These are phyloP conservation scores for Rhodocollybia butyracea DNA, from an alignment of 768 basidiomycete genomes.

Conservation along the genomic window DNA sequence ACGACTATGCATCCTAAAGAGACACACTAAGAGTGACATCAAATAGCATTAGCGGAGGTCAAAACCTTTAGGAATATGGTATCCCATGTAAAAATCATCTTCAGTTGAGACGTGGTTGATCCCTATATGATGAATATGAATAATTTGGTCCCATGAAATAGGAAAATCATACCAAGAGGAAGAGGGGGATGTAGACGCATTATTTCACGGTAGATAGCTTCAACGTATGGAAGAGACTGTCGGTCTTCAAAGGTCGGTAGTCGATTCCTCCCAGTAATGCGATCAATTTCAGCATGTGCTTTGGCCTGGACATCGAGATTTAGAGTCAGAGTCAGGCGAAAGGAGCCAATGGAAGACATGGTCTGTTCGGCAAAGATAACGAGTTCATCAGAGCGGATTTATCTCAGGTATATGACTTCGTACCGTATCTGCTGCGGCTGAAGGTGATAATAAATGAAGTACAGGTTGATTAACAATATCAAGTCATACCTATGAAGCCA, in stretches of 20 bases:
- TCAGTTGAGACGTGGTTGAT: too few species aligned
- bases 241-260: too few species aligned
- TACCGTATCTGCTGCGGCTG: not conserved
- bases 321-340: not conserved
- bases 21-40: not conserved
- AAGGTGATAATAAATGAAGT: not conserved
- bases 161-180: not conserved
- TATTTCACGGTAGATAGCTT: conserved; percentile 15
- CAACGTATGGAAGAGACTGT: too few species aligned
- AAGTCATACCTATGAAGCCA: not conserved
- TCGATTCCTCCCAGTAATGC: conserved; percentile 20
- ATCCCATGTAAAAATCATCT: too few species aligned
- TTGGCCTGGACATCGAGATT: conserved; percentile 22
- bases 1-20: not conserved
- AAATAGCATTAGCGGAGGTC: not conserved
- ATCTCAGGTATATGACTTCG: not conserved
- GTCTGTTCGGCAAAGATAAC: too few species aligned
- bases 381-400: too few species aligned
- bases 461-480: too few species aligned
- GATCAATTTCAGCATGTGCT: conserved; percentile 26
- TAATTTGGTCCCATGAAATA: not conserved
- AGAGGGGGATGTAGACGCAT: not conserved
- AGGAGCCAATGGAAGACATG: not conserved
- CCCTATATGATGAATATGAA: not conserved
- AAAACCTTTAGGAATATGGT: not conserved